Base-by-base conservation (phyloP, 495 filamentous ascomycete genomes). In the Aspergillus homomorphus region DNA sequence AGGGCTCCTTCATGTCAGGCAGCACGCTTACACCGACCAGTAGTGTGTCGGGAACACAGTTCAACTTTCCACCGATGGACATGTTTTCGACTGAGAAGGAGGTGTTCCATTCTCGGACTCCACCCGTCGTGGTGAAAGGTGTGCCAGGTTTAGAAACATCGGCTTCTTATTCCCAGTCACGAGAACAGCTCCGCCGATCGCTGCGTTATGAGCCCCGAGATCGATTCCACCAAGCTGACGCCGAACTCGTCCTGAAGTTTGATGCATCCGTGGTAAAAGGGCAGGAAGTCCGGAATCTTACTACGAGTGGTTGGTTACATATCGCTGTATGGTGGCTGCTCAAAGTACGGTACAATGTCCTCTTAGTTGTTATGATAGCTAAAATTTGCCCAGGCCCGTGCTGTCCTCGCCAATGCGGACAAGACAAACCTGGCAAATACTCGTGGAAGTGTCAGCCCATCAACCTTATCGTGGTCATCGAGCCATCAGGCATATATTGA, bases 261-360 rank as follows among this genome's bases (percentile, higher is more conserved):
- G 53, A 67, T 19, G 46, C 51, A 5, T 66, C 68, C 12, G 61
- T 59, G 0, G 56, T 68, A 18, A 61, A 66, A 19, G 71, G 69
- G 53, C 54, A 70, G 28, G 63, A 64, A 21, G 55, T 69, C 1
- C 55, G 63, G 45, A 57, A 67, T 19, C 54, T 74, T 4, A 67
- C 56, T 49, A 69, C 71, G 21, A 65, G 64, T 43, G 71, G 74
- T 28, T 77, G 73, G 76, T 61, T 79, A 30, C 65, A 70, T 24
- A 55, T 75, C 19, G 75, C 74, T 12, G 75, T 70, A 46, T 79
- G 75, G 75, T 79, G 76, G 76, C 55, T 79, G 48, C 57, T 79
- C n/a, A 77, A 77, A 66, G 75, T 73, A 58, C 23, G 44, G 6
- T 50, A 46, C 4, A 21, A 1, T 8, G 30, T 9, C 33, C 22